A percentile compares a stretch with the other conserved stretches of the same genome.
phyloP scores from a whole-genome alignment of 1,139 yeast genomes.

The Casaregolazyma lundiana region DNA sequence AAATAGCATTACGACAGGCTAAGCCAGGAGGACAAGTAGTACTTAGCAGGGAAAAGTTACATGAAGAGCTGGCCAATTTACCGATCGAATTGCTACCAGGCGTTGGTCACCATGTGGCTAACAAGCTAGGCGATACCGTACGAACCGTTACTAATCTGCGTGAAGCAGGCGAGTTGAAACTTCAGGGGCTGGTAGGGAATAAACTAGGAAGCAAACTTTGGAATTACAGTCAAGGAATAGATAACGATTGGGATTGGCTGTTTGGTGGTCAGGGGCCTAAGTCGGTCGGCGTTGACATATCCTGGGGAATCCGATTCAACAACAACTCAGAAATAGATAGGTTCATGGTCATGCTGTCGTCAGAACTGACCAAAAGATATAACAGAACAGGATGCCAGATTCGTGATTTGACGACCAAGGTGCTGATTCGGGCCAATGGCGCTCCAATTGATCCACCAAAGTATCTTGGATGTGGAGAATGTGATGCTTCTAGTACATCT shows the following conservation, averaged over 20 bases:
- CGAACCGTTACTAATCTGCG: constrained; percentile 39
- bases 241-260: constrained; percentile 41
- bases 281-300: constrained; percentile 81
- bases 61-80: constrained; percentile 36
- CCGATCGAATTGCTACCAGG: constrained; percentile 71
- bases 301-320: constrained; percentile 82
- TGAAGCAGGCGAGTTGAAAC: constrained; percentile 32
- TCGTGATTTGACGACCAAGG: constrained; percentile 54
- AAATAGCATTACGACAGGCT: constrained; percentile 66
- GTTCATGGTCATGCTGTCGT: constrained; percentile 55
- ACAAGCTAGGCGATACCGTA: constrained; percentile 37
- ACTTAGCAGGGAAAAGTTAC: constrained; percentile 22
- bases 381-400: constrained; percentile 48
- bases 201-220: constrained; percentile 64
- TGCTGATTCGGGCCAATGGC: constrained; percentile 56
- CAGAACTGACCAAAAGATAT: constrained; percentile 57
- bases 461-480: constrained; percentile 76
- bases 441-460: constrained; percentile 77
- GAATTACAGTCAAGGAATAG: constrained; percentile 63
- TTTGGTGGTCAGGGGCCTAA: constrained; percentile 53
- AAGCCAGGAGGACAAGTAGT: constrained; percentile 69
- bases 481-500: constrained; percentile 60
- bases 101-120: constrained; percentile 56
- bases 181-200: constrained; percentile 54
- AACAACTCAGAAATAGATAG: constrained; percentile 54